phyloP scores from a whole-genome alignment of 306 rosid genomes.

The Pyrus betulifolia region DNA sequence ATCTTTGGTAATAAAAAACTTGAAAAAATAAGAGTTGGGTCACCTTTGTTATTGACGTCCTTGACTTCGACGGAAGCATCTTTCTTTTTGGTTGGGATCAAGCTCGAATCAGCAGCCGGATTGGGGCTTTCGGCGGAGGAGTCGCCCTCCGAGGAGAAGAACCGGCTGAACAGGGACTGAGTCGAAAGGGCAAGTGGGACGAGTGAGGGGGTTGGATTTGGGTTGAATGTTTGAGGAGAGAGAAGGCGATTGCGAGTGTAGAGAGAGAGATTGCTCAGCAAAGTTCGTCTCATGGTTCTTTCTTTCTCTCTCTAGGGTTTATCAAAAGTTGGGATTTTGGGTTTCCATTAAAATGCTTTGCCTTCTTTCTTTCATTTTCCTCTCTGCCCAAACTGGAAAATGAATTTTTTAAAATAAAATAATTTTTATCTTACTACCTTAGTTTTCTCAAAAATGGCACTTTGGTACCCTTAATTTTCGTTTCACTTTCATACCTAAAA shows the following conservation, averaged over 20 bases:
- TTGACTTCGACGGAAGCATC: constrained; percentile 10
- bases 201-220: constrained; percentile 4
- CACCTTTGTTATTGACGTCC: constrained; percentile 60
- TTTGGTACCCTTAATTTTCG: too few species aligned
- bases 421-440: too few species aligned
- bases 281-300: constrained; percentile 28
- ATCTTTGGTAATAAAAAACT: background rate
- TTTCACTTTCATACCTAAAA: too few species aligned
- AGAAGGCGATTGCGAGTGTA: constrained; percentile 35
- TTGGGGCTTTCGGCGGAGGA: constrained; percentile 12
- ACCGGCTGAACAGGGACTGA: constrained; percentile 18
- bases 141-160: constrained; percentile 38
- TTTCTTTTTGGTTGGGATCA: constrained; percentile 1
- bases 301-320: constrained; percentile 13
- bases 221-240: constrained; percentile 5
- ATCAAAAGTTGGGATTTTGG: background rate
- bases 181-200: constrained; percentile 15
- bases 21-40: background rate
- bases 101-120: background rate
- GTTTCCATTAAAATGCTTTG: background rate
- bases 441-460: too few species aligned
- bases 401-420: too few species aligned
- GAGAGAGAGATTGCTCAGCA: constrained; percentile 38
- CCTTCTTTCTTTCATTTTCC: background rate
- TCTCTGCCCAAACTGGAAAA: too few species aligned